Conservation (phyloP, 1,284 basidiomycete genomes). For the Ganoderma meredithae region DNA sequence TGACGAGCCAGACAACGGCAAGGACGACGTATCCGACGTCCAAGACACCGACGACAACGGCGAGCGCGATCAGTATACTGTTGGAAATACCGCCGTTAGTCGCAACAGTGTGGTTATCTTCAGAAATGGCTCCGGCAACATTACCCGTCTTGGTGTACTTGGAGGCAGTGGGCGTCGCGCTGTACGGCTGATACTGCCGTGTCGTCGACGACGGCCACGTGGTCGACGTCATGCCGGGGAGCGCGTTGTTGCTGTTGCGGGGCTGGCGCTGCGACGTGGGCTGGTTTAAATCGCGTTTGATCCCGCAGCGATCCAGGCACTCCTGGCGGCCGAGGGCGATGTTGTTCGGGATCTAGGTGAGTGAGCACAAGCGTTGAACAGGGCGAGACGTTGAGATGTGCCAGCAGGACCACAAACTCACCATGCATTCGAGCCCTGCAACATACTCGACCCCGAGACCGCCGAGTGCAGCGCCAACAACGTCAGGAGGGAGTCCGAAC, state of each 20-base stretch:
- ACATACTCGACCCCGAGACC: conserved; percentile 45
- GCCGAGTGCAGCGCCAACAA: conserved; percentile 45
- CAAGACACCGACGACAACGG: conserved; percentile 36
- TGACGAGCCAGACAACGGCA: conserved; percentile 32
- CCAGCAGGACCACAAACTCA: conserved; percentile 13
- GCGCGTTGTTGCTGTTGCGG: conserved; percentile 42
- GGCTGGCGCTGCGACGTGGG: conserved; percentile 44
- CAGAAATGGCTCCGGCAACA: conserved; percentile 31
- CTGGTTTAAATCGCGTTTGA: conserved; percentile 41
- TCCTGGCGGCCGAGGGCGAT: conserved; percentile 43
- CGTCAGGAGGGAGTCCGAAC: conserved; percentile 45
- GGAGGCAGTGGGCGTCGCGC: conserved; percentile 23
- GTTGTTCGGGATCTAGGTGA: conserved; percentile 45
- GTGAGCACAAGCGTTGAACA: background rate
- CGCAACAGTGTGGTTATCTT: conserved; percentile 20
- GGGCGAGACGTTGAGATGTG: background rate
- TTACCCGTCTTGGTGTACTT: conserved; percentile 30
- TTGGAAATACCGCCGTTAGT: conserved; percentile 58
- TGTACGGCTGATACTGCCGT: conserved; percentile 16
- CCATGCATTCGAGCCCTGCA: conserved; percentile 38
- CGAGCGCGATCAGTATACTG: conserved; percentile 43
- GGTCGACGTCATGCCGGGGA: conserved; percentile 31
- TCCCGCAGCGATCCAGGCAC: conserved; percentile 44
- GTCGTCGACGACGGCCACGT: conserved; percentile 22
- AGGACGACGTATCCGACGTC: conserved; percentile 38